Conservation (phyloP, 371 early-diverging fungal genomes). For the Actinomortierella ambigua region DNA sequence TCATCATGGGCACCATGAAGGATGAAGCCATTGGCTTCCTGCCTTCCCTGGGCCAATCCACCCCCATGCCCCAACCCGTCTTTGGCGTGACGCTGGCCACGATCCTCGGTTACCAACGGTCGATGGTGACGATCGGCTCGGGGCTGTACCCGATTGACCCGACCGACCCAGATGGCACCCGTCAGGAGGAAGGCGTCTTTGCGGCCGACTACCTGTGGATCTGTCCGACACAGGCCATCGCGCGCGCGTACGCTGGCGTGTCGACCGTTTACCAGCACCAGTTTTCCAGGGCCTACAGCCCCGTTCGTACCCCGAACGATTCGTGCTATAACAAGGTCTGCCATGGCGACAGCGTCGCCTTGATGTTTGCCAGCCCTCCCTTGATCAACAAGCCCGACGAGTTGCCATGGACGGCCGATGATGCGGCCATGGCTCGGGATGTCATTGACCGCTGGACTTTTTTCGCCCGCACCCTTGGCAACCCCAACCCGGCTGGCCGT, state of each 20-base stretch:
- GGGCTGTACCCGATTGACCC: conserved; percentile 28
- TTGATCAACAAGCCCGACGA: conserved; percentile 30
- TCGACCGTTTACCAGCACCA: conserved; percentile 29
- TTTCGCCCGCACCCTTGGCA: conserved; percentile 27
- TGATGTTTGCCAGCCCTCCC: conserved; percentile 47
- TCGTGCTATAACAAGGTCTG: conserved; percentile 32
- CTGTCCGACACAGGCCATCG: conserved; percentile 43
- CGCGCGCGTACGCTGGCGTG: conserved; percentile 33
- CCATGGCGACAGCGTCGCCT: conserved; percentile 46
- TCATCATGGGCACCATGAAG: conserved; percentile 45
- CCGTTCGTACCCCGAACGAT: conserved; percentile 27
- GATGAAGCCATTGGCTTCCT: conserved; percentile 46
- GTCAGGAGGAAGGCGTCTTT: conserved; percentile 30
- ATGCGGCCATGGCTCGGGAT: conserved; percentile 37
- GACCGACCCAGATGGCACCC: conserved; percentile 34
- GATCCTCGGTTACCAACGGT: conserved; percentile 37
- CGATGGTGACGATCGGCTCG: conserved; percentile 37
- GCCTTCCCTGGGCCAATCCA: conserved; percentile 40
- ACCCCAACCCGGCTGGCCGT: conserved; percentile 39
- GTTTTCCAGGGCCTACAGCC: conserved; percentile 39
- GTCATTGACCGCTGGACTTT: conserved; percentile 46
- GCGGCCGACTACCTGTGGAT: conserved; percentile 39
- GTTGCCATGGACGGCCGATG: conserved; percentile 37
- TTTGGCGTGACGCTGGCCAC: conserved; percentile 34
- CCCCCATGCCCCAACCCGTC: conserved; percentile 39